A percentile compares a stretch with the other conserved stretches of the same genome.
phyloP scores from a whole-genome alignment of 2,329 filamentous ascomycete genomes.

The Aspergillus sp. region DNA sequence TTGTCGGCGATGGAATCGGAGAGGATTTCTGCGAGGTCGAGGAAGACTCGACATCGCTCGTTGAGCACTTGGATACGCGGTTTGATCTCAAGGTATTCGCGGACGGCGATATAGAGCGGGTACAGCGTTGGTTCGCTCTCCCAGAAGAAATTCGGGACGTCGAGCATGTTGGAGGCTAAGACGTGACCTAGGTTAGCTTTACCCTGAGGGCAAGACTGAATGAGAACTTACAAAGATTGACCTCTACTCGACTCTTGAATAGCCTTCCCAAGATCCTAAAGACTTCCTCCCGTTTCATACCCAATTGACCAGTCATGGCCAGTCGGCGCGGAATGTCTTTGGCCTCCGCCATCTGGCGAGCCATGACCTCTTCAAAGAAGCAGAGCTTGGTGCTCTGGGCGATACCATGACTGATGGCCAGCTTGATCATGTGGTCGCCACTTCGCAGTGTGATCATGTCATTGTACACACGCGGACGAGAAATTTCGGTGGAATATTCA shows the following conservation, averaged over 20 bases:
- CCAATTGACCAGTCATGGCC: constrained; percentile 83
- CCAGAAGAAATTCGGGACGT: constrained; percentile 98
- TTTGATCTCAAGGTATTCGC: constrained; percentile 97
- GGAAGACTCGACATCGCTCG: constrained; percentile 92
- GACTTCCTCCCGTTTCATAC: constrained; percentile 89
- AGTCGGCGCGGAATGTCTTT: constrained; percentile 88
- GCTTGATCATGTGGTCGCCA: constrained; percentile 97
- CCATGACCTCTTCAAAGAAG: constrained; percentile 96
- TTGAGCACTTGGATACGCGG: constrained; percentile 95
- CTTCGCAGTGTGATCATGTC: constrained; percentile 98
- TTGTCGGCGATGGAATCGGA: constrained; percentile 88
- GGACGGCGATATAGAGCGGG: constrained; percentile 88
- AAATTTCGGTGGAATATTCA: constrained; percentile 84
- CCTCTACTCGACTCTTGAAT: constrained; percentile 92
- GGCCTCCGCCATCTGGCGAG: constrained; percentile 86
- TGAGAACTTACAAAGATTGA: constrained; percentile 83
- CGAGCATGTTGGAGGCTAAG: constrained; percentile 87
- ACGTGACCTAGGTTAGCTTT: constrained; percentile 4
- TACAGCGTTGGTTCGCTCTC: constrained; percentile 93
- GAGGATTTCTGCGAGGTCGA: constrained; percentile 92
- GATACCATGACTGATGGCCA: constrained; percentile 96
- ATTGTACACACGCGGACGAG: constrained; percentile 90
- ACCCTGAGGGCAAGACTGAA: not conserved
- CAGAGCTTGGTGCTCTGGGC: constrained; percentile 95
- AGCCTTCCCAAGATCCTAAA: constrained; percentile 86